These are phyloP conservation scores for Lachancea meyersii DNA, from an alignment of 805 yeast genomes.

Conservation along the genomic window DNA sequence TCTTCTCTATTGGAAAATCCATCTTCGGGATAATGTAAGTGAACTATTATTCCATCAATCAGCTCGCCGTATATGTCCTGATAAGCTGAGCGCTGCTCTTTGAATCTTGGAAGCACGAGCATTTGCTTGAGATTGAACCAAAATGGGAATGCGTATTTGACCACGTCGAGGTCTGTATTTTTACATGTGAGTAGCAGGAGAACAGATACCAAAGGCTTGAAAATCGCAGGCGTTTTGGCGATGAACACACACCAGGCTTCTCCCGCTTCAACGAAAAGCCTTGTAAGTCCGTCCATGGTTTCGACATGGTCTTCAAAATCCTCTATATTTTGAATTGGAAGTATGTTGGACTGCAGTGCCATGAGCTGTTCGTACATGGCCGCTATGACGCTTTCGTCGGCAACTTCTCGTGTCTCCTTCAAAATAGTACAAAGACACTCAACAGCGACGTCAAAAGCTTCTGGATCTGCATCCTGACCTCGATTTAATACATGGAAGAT, in stretches of 20 bases:
- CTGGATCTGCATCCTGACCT: conserved; percentile 34
- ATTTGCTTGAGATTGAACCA: conserved; percentile 81
- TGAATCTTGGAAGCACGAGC: conserved; percentile 31
- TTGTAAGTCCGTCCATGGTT: conserved; percentile 59
- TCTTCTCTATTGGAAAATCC: conserved; percentile 67
- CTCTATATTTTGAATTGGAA: conserved; percentile 16
- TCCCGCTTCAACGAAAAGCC: conserved; percentile 85
- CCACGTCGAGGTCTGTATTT: conserved; percentile 81
- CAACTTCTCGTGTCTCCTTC: conserved; percentile 74
- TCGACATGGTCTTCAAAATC: conserved; percentile 52
- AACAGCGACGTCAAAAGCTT: conserved; percentile 73
- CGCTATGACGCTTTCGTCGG: conserved; percentile 52
- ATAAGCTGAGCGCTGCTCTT: conserved; percentile 22
- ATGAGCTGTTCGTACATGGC: conserved; percentile 66
- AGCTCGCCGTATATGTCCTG: conserved; percentile 22
- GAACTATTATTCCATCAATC: conserved; percentile 45
- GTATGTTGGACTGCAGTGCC: conserved; percentile 48
- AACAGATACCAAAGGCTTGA: conserved; percentile 67
- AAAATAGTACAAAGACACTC: conserved; percentile 82
- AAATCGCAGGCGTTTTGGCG: conserved; percentile 62
- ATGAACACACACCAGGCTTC: conserved; percentile 91
- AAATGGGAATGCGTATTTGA: conserved; percentile 84
- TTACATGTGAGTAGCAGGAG: conserved; percentile 63
- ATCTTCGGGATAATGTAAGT: conserved; percentile 66
- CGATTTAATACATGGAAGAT: conserved; percentile 55